phyloP scores from a whole-genome alignment of 2,329 filamentous ascomycete genomes.

The Venturiaceae sp. region DNA sequence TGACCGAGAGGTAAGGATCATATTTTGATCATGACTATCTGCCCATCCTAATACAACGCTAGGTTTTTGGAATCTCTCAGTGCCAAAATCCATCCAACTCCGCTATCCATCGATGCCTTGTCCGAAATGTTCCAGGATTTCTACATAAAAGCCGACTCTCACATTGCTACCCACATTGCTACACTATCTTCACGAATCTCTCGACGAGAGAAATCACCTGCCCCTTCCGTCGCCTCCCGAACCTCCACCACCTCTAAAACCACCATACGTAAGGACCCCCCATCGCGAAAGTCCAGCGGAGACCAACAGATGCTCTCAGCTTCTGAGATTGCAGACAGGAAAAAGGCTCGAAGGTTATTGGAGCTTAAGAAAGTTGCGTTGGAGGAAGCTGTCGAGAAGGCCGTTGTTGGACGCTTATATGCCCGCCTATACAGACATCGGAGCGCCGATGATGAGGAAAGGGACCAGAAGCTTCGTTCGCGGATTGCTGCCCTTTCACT shows the following conservation, averaged over 20 bases:
- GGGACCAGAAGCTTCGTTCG: constrained; percentile 88
- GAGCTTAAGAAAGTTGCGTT: constrained; percentile 68
- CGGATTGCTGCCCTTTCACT: constrained; percentile 83
- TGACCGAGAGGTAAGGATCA: constrained; percentile 68
- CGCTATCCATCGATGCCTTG: constrained; percentile 72
- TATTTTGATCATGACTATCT: neutral
- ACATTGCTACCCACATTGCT: constrained; percentile 80
- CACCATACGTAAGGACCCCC: neutral
- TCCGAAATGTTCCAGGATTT: constrained; percentile 91
- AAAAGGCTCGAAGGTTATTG: constrained; percentile 65
- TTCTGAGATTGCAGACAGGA: constrained; percentile 71
- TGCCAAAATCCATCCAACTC: constrained; percentile 75
- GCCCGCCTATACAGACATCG: constrained; percentile 83
- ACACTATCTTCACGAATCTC: constrained; percentile 66
- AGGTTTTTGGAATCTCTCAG: constrained; percentile 88
- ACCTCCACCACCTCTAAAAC: constrained; percentile 36
- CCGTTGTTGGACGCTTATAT: constrained; percentile 75
- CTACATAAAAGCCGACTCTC: constrained; percentile 68
- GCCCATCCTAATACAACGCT: constrained; percentile 12
- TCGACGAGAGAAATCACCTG: constrained; percentile 49
- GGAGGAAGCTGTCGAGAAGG: constrained; percentile 85
- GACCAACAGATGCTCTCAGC: constrained; percentile 75
- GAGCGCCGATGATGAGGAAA: constrained; percentile 85
- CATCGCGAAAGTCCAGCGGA: constrained; percentile 18
- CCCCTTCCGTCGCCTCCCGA: constrained; percentile 45